Evolutionary conservation across 306 rosid species (phyloP), one percentile per base, ranked within the genome.

Genomic region (Trichosanthes cucumerina): DNA sequence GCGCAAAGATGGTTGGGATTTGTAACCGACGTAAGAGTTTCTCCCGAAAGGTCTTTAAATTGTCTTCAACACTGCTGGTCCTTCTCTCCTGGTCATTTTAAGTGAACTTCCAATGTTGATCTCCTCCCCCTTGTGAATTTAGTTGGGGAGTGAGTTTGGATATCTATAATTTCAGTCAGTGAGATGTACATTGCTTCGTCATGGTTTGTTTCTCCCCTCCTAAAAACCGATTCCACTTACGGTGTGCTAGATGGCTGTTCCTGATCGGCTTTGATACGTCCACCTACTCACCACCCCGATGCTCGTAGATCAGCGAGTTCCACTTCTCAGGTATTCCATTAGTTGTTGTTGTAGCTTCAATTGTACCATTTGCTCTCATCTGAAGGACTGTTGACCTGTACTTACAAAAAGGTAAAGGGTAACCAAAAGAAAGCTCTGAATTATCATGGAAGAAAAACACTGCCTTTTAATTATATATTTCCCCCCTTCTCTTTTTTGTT

Each of bases 1-100:
- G 53, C 84, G 99, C 75, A 90, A 86, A 82, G 99, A 96, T 71
- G 97, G 98, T 34, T 96, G 99, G 99, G 99, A 96, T 90, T 86
- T 85, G 84, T 96, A 96, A 92, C 53, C 60, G 75, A 77, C 75
- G 46, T 50, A 59, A 80, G 59, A 26, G 38, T 19, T 58, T 77
- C 64, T 39, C 65, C 39, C 13, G 2, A 13, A 38, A 13, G 80
- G 4, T 60, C 66, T 18, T 0, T 33, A 7, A 24, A 72, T 16
- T 54, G 41, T 77, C 44, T 50, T 73, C 60, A 16, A 28, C 59
- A 24, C 7, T 72, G 38, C 33, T 28, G 5, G 36, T 49, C 64
- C 26, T 68, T 84, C 31, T 71, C 75, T 79, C 78, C 77, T 73
- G 75, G 14, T 60, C 72, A 79, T 36, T 76, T 54, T 24, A 41